Percentiles rank a stretch among this genome's conserved stretches.
Evolutionary conservation across 805 yeast genomes (phyloP).

Genomic region (Kazachstania bromeliacearum): DNA sequence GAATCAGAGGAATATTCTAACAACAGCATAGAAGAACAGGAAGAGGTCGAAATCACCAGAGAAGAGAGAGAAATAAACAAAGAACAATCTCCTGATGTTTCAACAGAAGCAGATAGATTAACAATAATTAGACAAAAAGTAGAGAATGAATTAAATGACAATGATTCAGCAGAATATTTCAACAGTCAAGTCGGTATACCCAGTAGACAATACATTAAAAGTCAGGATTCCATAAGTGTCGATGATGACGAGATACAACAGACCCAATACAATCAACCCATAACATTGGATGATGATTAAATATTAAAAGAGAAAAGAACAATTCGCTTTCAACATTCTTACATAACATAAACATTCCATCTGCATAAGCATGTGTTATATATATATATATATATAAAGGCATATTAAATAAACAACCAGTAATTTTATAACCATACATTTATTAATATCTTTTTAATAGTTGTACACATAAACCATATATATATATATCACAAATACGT

Average conservation of each 20-base stretch:
- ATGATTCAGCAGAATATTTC: conserved; percentile 1
- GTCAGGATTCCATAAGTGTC: background rate
- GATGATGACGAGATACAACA: background rate
- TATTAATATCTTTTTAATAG: too few species aligned
- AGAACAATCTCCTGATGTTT: background rate
- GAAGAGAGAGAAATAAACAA: too few species aligned
- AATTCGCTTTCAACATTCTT: background rate
- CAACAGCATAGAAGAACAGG: too few species aligned
- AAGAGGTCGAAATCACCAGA: too few species aligned
- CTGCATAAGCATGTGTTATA: background rate
- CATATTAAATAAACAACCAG: too few species aligned
- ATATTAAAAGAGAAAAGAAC: background rate
- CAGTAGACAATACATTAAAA: too few species aligned
- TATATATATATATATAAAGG: conserved; percentile 1
- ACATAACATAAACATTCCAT: background rate
- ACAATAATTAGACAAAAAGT: conserved; percentile 3
- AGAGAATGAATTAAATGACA: conserved; percentile 1
- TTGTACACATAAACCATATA: too few species aligned
- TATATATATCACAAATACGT: background rate
- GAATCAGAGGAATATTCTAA: too few species aligned
- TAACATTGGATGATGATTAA: conserved; percentile 6
- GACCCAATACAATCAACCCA: background rate
- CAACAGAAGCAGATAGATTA: background rate
- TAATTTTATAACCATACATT: too few species aligned
- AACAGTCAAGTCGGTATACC: background rate